Conservation (phyloP, 805 yeast species). For the Metschnikowia borealis region DNA sequence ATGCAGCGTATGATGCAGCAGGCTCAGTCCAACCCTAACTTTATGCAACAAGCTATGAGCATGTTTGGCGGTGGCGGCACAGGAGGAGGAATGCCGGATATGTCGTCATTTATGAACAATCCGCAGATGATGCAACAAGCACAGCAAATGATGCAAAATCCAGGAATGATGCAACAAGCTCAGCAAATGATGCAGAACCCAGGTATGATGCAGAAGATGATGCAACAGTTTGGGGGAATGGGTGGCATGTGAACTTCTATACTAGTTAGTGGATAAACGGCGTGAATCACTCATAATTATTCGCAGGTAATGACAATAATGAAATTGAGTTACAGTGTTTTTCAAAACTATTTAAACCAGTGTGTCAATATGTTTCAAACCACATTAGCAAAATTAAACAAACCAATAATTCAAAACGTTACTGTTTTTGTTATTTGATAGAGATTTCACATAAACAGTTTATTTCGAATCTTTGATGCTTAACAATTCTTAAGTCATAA, state of each 20-base stretch:
- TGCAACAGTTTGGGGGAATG: constrained; percentile 58
- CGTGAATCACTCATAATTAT: neutral
- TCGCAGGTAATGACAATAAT: neutral
- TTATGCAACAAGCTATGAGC: constrained; percentile 61
- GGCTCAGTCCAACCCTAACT: constrained; percentile 46
- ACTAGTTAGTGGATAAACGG: neutral
- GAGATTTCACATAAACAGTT: too few relatives aligned
- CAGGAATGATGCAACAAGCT: constrained; percentile 43
- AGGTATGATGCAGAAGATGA: constrained; percentile 66
- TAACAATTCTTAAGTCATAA: too few relatives aligned
- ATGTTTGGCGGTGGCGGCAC: constrained; percentile 54
- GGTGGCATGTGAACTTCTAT: constrained; percentile 1
- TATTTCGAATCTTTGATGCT: too few relatives aligned
- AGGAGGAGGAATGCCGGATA: constrained; percentile 40
- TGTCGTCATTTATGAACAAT: constrained; percentile 46
- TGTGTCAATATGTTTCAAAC: too few relatives aligned
- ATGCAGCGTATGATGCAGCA: constrained; percentile 54
- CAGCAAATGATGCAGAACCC: constrained; percentile 50
- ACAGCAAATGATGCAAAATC: constrained; percentile 44
- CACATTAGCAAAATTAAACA: too few relatives aligned
- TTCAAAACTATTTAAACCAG: too few relatives aligned
- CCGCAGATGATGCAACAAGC: constrained; percentile 46
- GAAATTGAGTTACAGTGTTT: too few relatives aligned
- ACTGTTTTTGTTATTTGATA: too few relatives aligned
- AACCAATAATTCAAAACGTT: too few relatives aligned